phyloP scores from a whole-genome alignment of 2,329 filamentous ascomycete genomes.

The Cladophialophora immunda region DNA sequence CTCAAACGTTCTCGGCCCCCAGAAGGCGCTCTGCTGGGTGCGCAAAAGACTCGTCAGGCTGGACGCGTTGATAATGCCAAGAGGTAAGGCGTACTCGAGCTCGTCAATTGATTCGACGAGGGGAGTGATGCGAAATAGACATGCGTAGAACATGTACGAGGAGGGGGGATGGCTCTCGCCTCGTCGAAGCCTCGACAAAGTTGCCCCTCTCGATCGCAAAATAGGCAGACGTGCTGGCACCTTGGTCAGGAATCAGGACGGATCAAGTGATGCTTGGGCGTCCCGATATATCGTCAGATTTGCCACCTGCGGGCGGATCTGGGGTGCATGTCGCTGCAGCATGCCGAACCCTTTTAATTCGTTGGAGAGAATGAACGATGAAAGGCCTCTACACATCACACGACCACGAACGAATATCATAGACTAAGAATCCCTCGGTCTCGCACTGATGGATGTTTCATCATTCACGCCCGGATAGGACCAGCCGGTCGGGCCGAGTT shows the following conservation, averaged over 20 bases:
- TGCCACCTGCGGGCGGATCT: slow-evolving; percentile 7
- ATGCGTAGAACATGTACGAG: no score
- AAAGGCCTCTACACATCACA: neutral
- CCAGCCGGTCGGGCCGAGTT: neutral
- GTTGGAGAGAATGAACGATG: neutral
- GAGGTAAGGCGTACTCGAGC: neutral
- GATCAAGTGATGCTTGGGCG: no score
- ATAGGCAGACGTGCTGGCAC: no score
- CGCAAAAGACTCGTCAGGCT: neutral
- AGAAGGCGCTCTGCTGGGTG: neutral
- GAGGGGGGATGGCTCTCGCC: no score
- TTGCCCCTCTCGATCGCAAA: no score
- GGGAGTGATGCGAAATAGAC: no score
- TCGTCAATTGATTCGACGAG: no score
- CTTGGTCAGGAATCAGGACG: no score
- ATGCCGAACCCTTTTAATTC: neutral
- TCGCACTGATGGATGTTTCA: no score
- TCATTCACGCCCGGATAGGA: neutral
- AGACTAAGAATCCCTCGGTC: no score
- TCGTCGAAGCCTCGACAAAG: no score
- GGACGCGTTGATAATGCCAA: neutral
- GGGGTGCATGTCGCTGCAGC: neutral
- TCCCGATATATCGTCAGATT: slow-evolving; percentile 4
- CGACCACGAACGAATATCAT: neutral
- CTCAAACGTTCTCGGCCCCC: neutral